Base-by-base conservation (phyloP, 805 yeast species). In the Brettanomyces custersianus region DNA sequence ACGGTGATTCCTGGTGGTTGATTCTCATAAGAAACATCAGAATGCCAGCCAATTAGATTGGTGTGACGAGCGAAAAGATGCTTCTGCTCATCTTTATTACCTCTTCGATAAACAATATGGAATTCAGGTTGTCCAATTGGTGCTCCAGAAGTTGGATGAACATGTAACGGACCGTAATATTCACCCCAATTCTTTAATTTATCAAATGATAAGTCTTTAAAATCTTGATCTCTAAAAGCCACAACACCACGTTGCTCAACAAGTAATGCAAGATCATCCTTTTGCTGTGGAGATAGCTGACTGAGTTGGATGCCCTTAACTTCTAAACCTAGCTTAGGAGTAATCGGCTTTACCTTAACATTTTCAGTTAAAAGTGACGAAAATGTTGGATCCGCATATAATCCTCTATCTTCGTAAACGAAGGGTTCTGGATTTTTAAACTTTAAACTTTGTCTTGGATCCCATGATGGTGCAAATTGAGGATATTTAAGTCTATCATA, bases 131-230 rank as follows among this genome's bases (percentile, higher is more conserved):
- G 61, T 7, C 62, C 65, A 42, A 59, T 62, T 21, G 82, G 86
- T 12, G 82, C 77, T 17, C 87, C 86, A 9, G 82, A 73, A 10
- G 83, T 76, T 32, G 85, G 84, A 51, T 81, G 88, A 40, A 78
- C 67, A 55, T 81, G 87, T 40, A 75, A 65, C 24, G 77, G 76
- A 23, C 90, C 88, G 52, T 75, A 81, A 52, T 80, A 72, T 31
- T 57, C 59, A 33, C 81, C 84, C 57, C 65, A 77, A 27, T 78
- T 63, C 28, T 55, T 60, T 33, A 59, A 55, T 44, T 65, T 68
- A 20, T 59, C 62, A 4, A 75, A 72, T 5, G 79, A 74, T 39
- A 68, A 57, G 11, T 67, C 62, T 32, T 74, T 71, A 42, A 81
- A 68, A 53, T 81, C 85, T 56, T 79, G 85, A 40, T 74, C 68